These are phyloP conservation scores for Trebouxiophyceae sp. DNA, from an alignment of 163 green algal species.

Conservation along the genomic window DNA sequence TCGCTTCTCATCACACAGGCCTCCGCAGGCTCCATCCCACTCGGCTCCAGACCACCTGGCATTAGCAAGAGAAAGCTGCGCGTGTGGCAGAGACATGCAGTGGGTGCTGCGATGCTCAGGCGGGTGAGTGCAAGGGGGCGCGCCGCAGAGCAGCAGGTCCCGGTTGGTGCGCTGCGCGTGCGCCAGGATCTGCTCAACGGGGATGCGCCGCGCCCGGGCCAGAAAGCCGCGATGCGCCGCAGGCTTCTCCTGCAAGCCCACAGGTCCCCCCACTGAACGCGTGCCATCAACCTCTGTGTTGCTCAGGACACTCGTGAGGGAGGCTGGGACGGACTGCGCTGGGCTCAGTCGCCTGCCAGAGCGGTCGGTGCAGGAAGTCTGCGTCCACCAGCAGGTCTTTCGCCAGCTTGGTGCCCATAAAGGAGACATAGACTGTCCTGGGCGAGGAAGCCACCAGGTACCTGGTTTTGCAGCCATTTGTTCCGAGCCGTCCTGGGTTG, in stretches of 20 bases:
- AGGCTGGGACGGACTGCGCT: no score
- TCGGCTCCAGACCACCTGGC: no score
- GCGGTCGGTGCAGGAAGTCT: conserved; percentile 29
- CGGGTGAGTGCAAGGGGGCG: no score
- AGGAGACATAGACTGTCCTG: conserved; percentile 50
- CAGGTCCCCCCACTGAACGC: background rate
- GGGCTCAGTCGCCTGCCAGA: conserved; percentile 19
- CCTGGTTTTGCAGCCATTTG: conserved; percentile 29
- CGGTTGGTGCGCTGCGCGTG: conserved; percentile 35
- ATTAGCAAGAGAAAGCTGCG: no score
- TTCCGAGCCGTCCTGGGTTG: no score
- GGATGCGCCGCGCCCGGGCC: conserved; percentile 39
- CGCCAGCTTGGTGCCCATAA: conserved; percentile 69
- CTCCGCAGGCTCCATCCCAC: no score
- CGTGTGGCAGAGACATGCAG: no score
- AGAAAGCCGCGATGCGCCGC: conserved; percentile 69
- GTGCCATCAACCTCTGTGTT: no score
- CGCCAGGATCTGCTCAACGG: conserved; percentile 48
- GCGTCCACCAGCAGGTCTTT: conserved; percentile 51
- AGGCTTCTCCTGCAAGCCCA: background rate
- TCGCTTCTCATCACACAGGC: no score
- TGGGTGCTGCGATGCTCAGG: no score
- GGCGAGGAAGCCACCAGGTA: conserved; percentile 43
- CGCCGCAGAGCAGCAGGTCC: conserved; percentile 63
- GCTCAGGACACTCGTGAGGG: no score